Conservation (phyloP, 768 basidiomycete species). For the Tulasnella sp. region DNA sequence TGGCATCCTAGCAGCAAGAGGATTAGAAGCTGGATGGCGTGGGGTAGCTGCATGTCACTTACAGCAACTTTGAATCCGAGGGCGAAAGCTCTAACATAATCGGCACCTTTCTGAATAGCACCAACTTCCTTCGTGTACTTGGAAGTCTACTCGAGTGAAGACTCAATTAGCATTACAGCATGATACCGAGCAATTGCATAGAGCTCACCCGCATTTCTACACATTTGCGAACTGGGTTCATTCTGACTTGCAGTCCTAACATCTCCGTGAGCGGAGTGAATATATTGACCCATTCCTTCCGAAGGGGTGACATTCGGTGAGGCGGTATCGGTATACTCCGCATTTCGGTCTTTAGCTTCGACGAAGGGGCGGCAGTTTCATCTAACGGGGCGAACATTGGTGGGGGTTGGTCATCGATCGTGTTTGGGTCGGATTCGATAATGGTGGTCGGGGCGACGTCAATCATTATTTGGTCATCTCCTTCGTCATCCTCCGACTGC, state of each 20-base stretch:
- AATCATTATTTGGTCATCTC: slow-evolving; percentile 20
- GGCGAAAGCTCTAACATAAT: slow-evolving; percentile 94
- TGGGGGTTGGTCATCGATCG: slow-evolving; percentile 39
- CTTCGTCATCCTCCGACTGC: not conserved
- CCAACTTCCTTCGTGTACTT: slow-evolving; percentile 93
- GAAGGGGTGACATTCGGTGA: slow-evolving; percentile 95
- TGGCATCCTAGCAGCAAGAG: slow-evolving; percentile 68
- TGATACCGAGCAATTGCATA: not conserved
- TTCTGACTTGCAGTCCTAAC: slow-evolving; percentile 90
- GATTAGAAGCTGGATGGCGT: slow-evolving; percentile 27
- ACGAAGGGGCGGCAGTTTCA: slow-evolving; percentile 40
- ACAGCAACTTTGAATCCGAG: slow-evolving; percentile 96
- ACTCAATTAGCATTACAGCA: slow-evolving; percentile 42
- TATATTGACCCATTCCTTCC: slow-evolving; percentile 94
- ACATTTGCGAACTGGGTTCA: slow-evolving; percentile 88
- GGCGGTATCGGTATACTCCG: slow-evolving; percentile 90
- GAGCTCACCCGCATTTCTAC: slow-evolving; percentile 88
- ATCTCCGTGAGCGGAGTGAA: slow-evolving; percentile 96
- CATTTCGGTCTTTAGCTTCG: slow-evolving; percentile 76
- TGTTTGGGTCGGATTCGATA: slow-evolving; percentile 17
- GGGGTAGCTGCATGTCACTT: slow-evolving; percentile 40
- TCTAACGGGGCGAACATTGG: slow-evolving; percentile 65
- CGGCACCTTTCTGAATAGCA: slow-evolving; percentile 93
- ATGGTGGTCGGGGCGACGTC: slow-evolving; percentile 17
- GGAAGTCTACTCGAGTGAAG: slow-evolving; percentile 62